These are phyloP conservation scores for Exutisphaerella laricina DNA, from an alignment of 2,329 filamentous ascomycete genomes.

Conservation along the genomic window DNA sequence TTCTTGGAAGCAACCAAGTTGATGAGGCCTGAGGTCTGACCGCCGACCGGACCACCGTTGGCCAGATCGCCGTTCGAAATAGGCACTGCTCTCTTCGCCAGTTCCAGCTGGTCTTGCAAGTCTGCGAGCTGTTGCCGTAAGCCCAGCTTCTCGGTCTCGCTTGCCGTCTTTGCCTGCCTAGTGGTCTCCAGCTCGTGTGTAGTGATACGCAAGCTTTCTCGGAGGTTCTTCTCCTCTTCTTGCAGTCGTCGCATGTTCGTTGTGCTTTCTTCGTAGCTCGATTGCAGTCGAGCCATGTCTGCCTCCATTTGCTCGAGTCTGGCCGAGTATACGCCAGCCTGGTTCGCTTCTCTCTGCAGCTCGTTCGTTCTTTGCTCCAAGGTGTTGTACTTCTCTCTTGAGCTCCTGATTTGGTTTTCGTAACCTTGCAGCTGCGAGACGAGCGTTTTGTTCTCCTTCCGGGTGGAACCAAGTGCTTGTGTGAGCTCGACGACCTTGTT, in stretches of 20 bases:
- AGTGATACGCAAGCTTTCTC: conserved; percentile 73
- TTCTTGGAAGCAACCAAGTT: conserved; percentile 97
- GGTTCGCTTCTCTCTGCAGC: conserved; percentile 92
- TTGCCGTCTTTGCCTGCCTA: conserved; percentile 65
- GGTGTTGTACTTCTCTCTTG: conserved; percentile 86
- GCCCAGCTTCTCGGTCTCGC: conserved; percentile 78
- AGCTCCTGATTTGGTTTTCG: conserved; percentile 91
- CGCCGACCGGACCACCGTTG: conserved; percentile 53
- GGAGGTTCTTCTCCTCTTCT: conserved; percentile 82
- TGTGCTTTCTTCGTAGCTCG: conserved; percentile 83
- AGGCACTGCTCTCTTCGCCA: conserved; percentile 72
- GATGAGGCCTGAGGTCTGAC: conserved; percentile 71
- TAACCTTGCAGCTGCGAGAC: conserved; percentile 89
- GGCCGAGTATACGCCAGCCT: conserved; percentile 91
- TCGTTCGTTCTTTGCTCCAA: conserved; percentile 89
- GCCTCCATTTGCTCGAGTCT: conserved; percentile 87
- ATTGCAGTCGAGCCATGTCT: conserved; percentile 88
- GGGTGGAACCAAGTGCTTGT: conserved; percentile 85
- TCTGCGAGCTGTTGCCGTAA: conserved; percentile 84
- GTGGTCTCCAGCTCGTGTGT: conserved; percentile 76
- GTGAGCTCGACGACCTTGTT: conserved; percentile 99
- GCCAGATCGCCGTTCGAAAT: conserved; percentile 58
- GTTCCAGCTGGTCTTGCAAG: conserved; percentile 85
- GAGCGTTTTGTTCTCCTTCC: conserved; percentile 87
- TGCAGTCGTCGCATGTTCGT: conserved; percentile 89